Base-by-base conservation (phyloP, 225 moss, liverwort and hornwort species). In the Ulota crispa region DNA sequence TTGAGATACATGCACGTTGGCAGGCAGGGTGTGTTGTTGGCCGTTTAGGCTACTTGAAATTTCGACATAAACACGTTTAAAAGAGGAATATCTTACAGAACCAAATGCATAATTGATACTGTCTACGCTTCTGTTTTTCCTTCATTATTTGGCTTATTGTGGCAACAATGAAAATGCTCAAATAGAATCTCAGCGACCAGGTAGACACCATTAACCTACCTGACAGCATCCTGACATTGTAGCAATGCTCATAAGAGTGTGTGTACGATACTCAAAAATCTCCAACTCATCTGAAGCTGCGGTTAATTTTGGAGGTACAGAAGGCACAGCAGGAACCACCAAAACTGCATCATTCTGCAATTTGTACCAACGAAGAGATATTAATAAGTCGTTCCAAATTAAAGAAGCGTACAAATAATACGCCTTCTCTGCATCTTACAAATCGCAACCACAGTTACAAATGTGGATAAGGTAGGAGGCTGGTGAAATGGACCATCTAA, bases 181-280 rank as follows among this genome's bases (percentile, higher is more conserved):
- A 55, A 69, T 69, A 24, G 31, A 32, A 26, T 54, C 50, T 75
- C 59, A 66, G 60, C 41, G 26, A 80, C 37, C 11, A 54, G 64
- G 54, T 70, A 10, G 31, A 42, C 50, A 54, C 34, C 53, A 55
- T 18, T 65, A 30, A 63, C 45, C 50, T 75, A 82, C 89, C 87
- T 89, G 85, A 78, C 87, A 89, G 64, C 89, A 89, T 70, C 87
- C 87, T 21, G 89, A 89, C 63, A 89, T 39, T n/a, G 87, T 80
- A 53, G 83, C 77, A 66, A 85, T 82, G 74, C 87, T 85, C 89
- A 81, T 82, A 19, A 87, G 85, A 42, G 85, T 73, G 64, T 87
- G 87, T 16, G 85, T 8, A 11, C 79, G 76, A 55, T 82, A 57
- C 80, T 89, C 89, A 70, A 82, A 89, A 41, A 72, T 64, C 23